phyloP scores from a whole-genome alignment of 306 rosid genomes.

The Quercus aquifolioides region DNA sequence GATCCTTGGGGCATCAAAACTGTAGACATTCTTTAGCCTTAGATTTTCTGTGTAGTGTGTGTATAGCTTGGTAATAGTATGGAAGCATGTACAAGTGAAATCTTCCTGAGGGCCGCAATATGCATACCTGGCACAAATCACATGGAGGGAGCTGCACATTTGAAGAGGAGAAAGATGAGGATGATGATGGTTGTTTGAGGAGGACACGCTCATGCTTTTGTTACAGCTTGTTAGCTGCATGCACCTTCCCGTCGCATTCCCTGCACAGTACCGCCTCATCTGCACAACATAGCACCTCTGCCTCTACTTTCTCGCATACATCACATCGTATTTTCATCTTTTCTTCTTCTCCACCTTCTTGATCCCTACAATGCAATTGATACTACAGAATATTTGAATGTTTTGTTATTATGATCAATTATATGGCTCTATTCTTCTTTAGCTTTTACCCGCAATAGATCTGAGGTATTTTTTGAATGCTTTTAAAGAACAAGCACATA shows the following conservation, averaged over 20 bases:
- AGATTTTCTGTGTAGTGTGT: no score
- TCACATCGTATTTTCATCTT: slow-evolving; percentile 1
- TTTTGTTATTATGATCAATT: no score
- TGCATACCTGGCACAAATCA: background rate
- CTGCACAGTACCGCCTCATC: slow-evolving; percentile 13
- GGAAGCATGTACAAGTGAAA: no score
- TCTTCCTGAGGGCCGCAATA: background rate
- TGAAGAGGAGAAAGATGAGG: background rate
- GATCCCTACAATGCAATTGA: no score
- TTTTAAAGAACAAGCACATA: no score
- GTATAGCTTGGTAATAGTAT: no score
- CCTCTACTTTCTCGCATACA: slow-evolving; percentile 5
- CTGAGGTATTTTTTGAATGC: no score
- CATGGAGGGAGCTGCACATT: background rate
- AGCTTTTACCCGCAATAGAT: no score
- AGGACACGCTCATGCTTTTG: slow-evolving; percentile 4
- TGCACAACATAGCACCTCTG: slow-evolving; percentile 13
- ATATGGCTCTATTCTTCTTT: no score
- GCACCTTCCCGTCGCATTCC: slow-evolving; percentile 3
- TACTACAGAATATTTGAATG: no score
- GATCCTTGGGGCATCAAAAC: no score
- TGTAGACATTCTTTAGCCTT: no score
- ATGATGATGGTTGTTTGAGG: background rate
- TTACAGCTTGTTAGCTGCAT: slow-evolving; percentile 11
- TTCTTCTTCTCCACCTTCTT: background rate